Conservation (phyloP, 225 moss, liverwort and hornwort species). For the Straminergon stramineum region DNA sequence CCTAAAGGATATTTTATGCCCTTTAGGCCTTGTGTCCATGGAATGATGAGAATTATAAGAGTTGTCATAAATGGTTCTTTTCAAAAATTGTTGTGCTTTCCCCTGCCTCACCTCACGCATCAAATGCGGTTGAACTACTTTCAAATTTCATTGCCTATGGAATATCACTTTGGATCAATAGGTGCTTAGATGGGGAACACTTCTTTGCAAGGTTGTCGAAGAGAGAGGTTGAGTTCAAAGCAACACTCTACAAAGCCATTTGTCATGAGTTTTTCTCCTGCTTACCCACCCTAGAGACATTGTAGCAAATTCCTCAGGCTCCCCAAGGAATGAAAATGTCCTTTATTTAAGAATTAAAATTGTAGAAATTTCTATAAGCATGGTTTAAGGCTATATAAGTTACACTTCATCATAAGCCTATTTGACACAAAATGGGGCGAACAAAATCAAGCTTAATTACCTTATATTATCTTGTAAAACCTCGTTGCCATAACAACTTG, state of each 20-base stretch:
- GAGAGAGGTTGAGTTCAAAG: neutral
- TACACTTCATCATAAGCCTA: neutral
- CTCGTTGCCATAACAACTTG: neutral
- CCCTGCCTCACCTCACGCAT: too few relatives aligned
- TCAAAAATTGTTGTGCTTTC: neutral
- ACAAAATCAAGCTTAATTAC: neutral
- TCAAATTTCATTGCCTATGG: neutral
- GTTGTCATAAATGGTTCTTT: fast-evolving
- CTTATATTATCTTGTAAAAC: neutral
- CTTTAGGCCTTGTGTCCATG: neutral
- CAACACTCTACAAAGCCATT: too few relatives aligned
- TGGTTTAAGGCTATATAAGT: neutral
- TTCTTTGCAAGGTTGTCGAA: neutral
- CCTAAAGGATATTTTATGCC: neutral
- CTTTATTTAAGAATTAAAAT: neutral
- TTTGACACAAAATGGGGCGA: fast-evolving
- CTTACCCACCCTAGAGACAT: too few relatives aligned
- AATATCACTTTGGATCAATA: neutral
- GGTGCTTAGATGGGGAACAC: too few relatives aligned
- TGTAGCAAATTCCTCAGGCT: too few relatives aligned
- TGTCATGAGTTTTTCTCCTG: too few relatives aligned
- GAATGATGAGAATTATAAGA: neutral
- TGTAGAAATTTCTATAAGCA: neutral
- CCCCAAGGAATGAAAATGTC: neutral
- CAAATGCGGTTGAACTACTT: fast-evolving